Conservation (phyloP, 106 monocot species). For the Apostasia ramifera region DNA sequence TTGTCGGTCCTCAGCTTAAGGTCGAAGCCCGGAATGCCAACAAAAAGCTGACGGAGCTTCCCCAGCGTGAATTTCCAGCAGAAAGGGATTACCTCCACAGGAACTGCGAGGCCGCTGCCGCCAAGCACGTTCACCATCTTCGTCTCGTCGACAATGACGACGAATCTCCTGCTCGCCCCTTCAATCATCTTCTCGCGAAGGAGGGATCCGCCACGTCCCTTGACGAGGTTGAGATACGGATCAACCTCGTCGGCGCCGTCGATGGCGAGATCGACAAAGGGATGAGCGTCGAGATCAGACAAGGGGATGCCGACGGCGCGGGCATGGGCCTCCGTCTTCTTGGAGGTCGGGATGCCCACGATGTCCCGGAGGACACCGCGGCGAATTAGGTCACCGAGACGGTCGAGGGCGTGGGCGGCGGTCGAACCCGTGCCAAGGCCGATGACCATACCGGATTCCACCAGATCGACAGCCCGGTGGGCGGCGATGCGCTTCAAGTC, state of each 20-base stretch:
- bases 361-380: conserved; percentile 38
- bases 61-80: conserved; percentile 36
- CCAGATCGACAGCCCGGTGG: conserved; percentile 59
- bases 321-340: conserved; percentile 63
- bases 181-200: conserved; percentile 98
- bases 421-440: conserved; percentile 94
- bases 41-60: conserved; percentile 32
- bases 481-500: conserved; percentile 76
- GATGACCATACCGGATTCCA: conserved; percentile 70
- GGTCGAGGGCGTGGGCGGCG: conserved; percentile 68
- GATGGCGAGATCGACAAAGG: conserved; percentile 70
- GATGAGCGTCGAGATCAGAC: conserved; percentile 39
- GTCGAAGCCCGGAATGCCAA: conserved; percentile 23
- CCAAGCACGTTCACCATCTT: conserved; percentile 61
- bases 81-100: conserved; percentile 73
- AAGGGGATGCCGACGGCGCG: conserved; percentile 50
- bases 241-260: conserved; percentile 94
- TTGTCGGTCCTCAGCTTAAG: conserved; percentile 39
- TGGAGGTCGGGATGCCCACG: conserved; percentile 78
- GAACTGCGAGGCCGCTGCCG: conserved; percentile 51
- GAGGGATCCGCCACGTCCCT: conserved; percentile 80
- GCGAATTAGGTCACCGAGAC: conserved; percentile 68
- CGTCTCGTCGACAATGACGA: conserved; percentile 83
- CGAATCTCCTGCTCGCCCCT: conserved; percentile 46
- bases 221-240: conserved; percentile 69